Base-by-base conservation (phyloP, 2,329 filamentous ascomycete species). In the Tolypocladium ovalisporum region DNA sequence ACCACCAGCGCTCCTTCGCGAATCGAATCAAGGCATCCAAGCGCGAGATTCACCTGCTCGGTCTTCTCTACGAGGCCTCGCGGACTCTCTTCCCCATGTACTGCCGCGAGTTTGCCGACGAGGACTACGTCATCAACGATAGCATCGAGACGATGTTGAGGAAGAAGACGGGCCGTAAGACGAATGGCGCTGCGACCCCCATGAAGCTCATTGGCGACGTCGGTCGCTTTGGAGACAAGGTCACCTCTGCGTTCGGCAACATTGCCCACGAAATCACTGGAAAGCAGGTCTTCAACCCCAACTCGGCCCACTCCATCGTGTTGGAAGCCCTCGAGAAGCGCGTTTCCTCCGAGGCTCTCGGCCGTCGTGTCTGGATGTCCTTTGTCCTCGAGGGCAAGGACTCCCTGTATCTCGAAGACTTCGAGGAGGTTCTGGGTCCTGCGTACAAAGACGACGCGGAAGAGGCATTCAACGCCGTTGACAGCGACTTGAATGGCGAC, bases 361-460 rank as follows among this genome's bases (percentile, higher is more conserved):
- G 90, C n/a, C 87, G 85, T 63, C 88, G 94, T 66, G 87, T 97
- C 61, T 97, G 94, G 94, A 96, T 97, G 90, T 97, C 92, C 1
- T 96, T 97, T 68, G 94, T 96, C 1, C 84, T 94, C 4, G 93
- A 97, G 72, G 91, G 90, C 64, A 86, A 86, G 58, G 90, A 97
- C 44, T 78, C 86, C 0, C 78, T 99, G 10, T 89, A 82, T 63
- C 73, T 82, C 10, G 90, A 96, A 5, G 94, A 99, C 68, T 81
- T 99, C 40, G 70, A 86, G 35, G 93, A 97, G 69, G 93, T 97
- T 12, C 85, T 99, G 59, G 93, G 93, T 2, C 75, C 82, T 0
- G 82, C 83, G 7, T 86, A 88, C 65, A 83, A 84, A 61, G 77
- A 82, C 0, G 89, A 96, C 61, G 94, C 94, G 2, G 88, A 94